Conservation (phyloP, 805 yeast species). For the Kazachstania viticola region DNA sequence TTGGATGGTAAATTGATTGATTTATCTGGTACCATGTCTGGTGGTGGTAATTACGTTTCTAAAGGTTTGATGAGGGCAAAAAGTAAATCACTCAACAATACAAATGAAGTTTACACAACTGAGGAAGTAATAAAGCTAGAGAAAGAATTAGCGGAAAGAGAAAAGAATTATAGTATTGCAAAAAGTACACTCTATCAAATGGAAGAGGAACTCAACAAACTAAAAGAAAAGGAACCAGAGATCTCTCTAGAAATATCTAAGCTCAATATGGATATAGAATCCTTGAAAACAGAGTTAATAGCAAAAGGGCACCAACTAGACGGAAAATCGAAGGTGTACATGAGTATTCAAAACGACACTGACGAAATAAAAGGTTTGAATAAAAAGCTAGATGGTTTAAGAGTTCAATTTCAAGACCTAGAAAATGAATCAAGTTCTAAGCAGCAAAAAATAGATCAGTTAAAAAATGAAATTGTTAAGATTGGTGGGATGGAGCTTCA, state of each 20-base stretch:
- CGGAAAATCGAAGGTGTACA: slow-evolving; percentile 21
- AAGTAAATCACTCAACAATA: no score
- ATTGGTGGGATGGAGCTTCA: slow-evolving; percentile 84
- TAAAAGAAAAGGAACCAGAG: slow-evolving; percentile 60
- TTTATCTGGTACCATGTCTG: slow-evolving; percentile 89
- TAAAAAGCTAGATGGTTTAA: slow-evolving; percentile 22
- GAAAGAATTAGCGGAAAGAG: slow-evolving; percentile 40
- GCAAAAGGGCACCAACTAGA: slow-evolving; percentile 35
- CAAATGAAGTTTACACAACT: slow-evolving; percentile 28
- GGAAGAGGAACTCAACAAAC: slow-evolving; percentile 43
- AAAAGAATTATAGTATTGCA: slow-evolving; percentile 39
- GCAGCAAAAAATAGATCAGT: slow-evolving; percentile 38
- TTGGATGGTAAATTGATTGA: slow-evolving; percentile 87
- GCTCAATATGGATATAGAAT: slow-evolving; percentile 49
- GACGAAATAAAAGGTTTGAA: slow-evolving; percentile 17
- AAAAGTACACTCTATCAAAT: slow-evolving; percentile 44
- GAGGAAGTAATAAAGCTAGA: slow-evolving; percentile 47
- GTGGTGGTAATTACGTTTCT: slow-evolving; percentile 71
- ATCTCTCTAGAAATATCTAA: slow-evolving; percentile 52
- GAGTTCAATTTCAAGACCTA: slow-evolving; percentile 34
- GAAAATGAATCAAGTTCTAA: slow-evolving; percentile 43
- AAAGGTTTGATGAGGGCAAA: slow-evolving; percentile 66
- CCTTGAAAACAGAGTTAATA: slow-evolving; percentile 41
- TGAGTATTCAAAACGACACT: slow-evolving; percentile 19
- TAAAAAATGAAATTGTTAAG: slow-evolving; percentile 74